Conservation (phyloP, 2,329 filamentous ascomycete species). For the Diplocarpon mali region DNA sequence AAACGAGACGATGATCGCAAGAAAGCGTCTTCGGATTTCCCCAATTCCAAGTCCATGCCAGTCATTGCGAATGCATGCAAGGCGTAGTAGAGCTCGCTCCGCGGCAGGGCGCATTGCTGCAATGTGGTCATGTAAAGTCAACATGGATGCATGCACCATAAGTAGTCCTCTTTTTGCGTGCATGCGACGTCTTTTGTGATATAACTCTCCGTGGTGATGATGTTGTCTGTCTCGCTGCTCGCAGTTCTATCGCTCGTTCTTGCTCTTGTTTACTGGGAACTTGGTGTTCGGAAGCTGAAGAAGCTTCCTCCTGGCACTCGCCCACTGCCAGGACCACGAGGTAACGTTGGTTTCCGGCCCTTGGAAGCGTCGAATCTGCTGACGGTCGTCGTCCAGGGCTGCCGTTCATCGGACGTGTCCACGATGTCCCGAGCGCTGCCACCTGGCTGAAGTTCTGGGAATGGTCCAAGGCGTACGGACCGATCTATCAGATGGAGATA, state of each 20-base stretch:
- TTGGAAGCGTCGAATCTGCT: not conserved
- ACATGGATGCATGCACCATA: too few relatives aligned
- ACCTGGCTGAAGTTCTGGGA: constrained; percentile 39
- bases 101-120: too few relatives aligned
- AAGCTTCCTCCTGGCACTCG: constrained; percentile 13
- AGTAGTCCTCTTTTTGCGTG: too few relatives aligned
- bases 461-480: constrained; percentile 36
- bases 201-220: not conserved
- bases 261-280: constrained; percentile 2
- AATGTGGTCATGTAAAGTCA: too few relatives aligned
- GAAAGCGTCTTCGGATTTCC: not conserved
- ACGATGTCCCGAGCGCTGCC: constrained; percentile 33
- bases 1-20: not conserved
- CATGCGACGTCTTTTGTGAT: too few relatives aligned
- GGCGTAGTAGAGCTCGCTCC: too few relatives aligned
- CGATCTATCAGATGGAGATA: constrained; percentile 36
- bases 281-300: constrained; percentile 7
- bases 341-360: constrained; percentile 1
- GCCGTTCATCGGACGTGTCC: constrained; percentile 35
- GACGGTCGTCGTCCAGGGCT: constrained; percentile 26
- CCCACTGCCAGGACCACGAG: constrained; percentile 15
- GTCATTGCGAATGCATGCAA: not conserved
- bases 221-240: constrained; percentile 4
- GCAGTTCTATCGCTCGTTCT: constrained; percentile 5
- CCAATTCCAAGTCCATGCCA: not conserved